phyloP scores from a whole-genome alignment of 208 protist species.

The Leishmania martiniquensis region DNA sequence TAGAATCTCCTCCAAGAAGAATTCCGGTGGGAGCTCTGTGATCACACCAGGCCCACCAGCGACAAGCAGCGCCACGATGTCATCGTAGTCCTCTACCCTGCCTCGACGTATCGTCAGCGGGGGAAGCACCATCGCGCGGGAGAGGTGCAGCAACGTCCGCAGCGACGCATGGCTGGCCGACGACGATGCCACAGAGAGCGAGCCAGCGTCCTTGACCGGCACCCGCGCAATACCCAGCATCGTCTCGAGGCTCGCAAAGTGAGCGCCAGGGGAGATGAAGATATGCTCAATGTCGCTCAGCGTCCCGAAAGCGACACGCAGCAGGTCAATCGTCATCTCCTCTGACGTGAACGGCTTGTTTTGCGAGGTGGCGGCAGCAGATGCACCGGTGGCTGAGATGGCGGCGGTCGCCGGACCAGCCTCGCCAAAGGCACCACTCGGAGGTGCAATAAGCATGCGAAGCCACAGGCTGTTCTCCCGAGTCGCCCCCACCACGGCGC shows the following conservation, averaged over 20 bases:
- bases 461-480: constrained; percentile 73
- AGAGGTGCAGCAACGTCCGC: constrained; percentile 39
- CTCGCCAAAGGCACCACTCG: constrained; percentile 22
- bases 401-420: background rate
- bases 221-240: constrained; percentile 10
- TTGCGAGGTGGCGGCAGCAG: background rate
- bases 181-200: background rate
- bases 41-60: constrained; percentile 61
- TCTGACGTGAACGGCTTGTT: constrained; percentile 21
- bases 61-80: constrained; percentile 82
- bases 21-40: constrained; percentile 69
- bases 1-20: constrained; percentile 89
- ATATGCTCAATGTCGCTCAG: constrained; percentile 47
- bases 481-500: constrained; percentile 8
- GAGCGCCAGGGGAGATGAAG: constrained; percentile 22
- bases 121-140: constrained; percentile 40
- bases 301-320: constrained; percentile 52
- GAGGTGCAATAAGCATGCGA: constrained; percentile 56
- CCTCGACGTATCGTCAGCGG: constrained; percentile 72
- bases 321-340: constrained; percentile 43
- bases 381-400: background rate
- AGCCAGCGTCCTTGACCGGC: background rate
- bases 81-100: constrained; percentile 91
- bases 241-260: constrained; percentile 6
- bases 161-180: background rate